Conservation (phyloP, 1,284 basidiomycete genomes). For the Trametes sp. region DNA sequence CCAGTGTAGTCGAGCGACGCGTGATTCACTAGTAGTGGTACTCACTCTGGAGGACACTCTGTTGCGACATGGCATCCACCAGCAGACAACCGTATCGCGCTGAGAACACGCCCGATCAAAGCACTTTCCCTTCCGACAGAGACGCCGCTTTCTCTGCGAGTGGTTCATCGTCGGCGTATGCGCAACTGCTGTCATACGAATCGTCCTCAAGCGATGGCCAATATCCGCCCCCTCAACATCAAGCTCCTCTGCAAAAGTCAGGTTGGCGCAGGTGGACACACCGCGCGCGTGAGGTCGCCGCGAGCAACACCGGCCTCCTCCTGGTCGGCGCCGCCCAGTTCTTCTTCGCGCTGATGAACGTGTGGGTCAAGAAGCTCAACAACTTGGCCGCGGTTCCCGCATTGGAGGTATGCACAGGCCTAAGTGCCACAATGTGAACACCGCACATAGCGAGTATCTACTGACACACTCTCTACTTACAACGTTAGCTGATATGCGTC, state of each 20-base stretch:
- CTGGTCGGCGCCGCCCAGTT: conserved; percentile 67
- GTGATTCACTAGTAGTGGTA: too few species aligned
- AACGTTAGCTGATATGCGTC: conserved; percentile 50
- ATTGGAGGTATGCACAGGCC: conserved; percentile 53
- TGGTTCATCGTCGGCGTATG: conserved; percentile 18
- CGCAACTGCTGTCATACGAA: not conserved
- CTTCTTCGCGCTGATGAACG: conserved; percentile 70
- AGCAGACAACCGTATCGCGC: conserved; percentile 27
- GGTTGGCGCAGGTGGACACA: not conserved
- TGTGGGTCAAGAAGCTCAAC: conserved; percentile 67
- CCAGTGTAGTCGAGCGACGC: too few species aligned
- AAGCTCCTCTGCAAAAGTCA: not conserved
- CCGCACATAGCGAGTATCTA: not conserved
- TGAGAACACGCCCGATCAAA: conserved; percentile 27
- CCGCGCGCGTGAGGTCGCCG: conserved; percentile 18
- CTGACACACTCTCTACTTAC: not conserved
- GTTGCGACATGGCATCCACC: conserved; percentile 19
- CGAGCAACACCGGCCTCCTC: conserved; percentile 66
- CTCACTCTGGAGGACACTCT: too few species aligned
- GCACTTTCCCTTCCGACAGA: conserved; percentile 17
- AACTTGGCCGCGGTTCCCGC: conserved; percentile 63
- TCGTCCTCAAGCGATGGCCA: not conserved
- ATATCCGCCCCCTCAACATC: not conserved
- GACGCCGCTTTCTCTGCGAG: conserved; percentile 20
- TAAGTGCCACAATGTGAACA: not conserved